These are phyloP conservation scores for Xylariaceae sp. DNA, from an alignment of 2,329 filamentous ascomycete genomes.

Conservation along the genomic window DNA sequence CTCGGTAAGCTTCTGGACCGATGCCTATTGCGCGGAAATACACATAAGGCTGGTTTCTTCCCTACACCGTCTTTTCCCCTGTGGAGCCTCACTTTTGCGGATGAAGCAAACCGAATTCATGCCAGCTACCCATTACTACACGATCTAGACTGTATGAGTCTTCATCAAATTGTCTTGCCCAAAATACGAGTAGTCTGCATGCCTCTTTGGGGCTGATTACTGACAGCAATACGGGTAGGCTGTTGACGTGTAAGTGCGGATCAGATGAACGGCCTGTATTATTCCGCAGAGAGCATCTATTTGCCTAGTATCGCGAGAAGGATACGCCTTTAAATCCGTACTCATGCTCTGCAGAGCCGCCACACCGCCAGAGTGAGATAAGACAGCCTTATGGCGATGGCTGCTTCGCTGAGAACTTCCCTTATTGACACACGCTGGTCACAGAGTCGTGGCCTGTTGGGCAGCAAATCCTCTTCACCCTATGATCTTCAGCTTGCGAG, in stretches of 20 bases:
- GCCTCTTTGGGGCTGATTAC: too few species aligned
- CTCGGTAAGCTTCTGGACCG: background rate
- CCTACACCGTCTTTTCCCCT: slow-evolving; percentile 17
- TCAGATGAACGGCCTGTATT: too few species aligned
- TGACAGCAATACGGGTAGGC: too few species aligned
- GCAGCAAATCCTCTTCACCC: background rate
- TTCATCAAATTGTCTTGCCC: too few species aligned
- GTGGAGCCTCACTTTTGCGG: slow-evolving; percentile 5
- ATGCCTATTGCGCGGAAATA: background rate
- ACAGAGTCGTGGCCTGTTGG: background rate
- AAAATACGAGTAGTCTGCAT: too few species aligned
- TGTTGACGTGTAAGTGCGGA: too few species aligned
- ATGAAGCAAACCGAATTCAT: background rate
- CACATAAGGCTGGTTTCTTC: slow-evolving; percentile 3
- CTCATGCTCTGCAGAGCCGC: background rate
- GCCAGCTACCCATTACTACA: background rate
- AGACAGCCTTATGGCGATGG: background rate
- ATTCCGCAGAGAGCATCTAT: too few species aligned
- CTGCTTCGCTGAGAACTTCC: background rate
- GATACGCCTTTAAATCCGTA: too few species aligned
- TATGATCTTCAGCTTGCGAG: background rate
- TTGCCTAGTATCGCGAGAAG: too few species aligned
- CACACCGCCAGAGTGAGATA: background rate
- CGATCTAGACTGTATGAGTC: background rate
- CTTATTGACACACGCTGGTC: background rate